A percentile compares a stretch with the other conserved stretches of the same genome.
phyloP scores from a whole-genome alignment of 257 asterid species.

The Hygrophila difformis region DNA sequence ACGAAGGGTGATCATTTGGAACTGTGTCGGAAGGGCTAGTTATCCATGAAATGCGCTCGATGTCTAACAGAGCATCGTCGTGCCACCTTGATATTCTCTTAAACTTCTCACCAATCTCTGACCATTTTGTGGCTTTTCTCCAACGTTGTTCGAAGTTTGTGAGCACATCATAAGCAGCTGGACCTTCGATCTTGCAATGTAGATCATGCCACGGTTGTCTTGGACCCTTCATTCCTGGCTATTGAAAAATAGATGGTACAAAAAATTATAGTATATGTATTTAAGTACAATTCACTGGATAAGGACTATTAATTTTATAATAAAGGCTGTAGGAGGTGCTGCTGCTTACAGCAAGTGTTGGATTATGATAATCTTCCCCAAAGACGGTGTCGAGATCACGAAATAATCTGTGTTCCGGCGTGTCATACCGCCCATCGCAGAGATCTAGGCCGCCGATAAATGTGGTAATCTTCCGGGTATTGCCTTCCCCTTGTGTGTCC shows the following conservation, averaged over 20 bases:
- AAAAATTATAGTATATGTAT: too few relatives aligned
- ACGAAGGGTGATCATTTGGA: slow-evolving; percentile 49
- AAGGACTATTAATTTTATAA: too few relatives aligned
- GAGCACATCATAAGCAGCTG: slow-evolving; percentile 95
- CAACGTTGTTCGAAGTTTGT: slow-evolving; percentile 95
- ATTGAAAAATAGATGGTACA: slow-evolving; percentile 16
- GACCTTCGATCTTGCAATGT: slow-evolving; percentile 96
- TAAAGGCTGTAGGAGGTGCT: too few relatives aligned
- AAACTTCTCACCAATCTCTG: slow-evolving; percentile 65
- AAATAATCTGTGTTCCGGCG: slow-evolving; percentile 83
- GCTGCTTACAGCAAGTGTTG: slow-evolving; percentile 70
- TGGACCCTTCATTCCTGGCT: slow-evolving; percentile 81
- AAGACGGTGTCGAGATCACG: slow-evolving; percentile 78
- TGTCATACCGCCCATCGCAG: slow-evolving; percentile 97
- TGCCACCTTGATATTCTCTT: slow-evolving; percentile 69
- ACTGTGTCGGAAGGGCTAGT: slow-evolving; percentile 47
- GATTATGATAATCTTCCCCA: slow-evolving; percentile 75
- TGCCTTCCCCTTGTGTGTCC: slow-evolving; percentile 80
- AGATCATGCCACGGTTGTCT: slow-evolving; percentile 97
- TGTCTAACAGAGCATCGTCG: slow-evolving; percentile 75
- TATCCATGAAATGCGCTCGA: slow-evolving; percentile 95
- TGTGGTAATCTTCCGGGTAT: slow-evolving; percentile 68
- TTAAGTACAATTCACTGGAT: too few relatives aligned
- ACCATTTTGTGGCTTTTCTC: slow-evolving; percentile 90
- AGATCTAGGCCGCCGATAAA: slow-evolving; percentile 91